Evolutionary conservation across 2,329 filamentous ascomycete species (phyloP).

Genomic region (Torrubiella hemipterigena): DNA sequence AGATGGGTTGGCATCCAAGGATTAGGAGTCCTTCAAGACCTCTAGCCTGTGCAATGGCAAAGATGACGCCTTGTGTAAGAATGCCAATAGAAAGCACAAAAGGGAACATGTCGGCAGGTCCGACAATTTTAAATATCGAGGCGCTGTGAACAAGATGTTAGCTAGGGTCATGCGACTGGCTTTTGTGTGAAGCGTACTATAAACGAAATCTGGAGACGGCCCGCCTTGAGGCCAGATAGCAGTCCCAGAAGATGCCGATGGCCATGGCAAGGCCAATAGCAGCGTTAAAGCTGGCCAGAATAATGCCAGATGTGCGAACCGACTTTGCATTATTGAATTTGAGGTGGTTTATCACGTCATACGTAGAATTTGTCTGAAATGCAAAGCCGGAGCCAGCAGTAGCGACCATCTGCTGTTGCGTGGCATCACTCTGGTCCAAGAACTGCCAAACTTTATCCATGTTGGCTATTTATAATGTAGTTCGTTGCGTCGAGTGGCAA

Average conservation of each 20-base stretch:
- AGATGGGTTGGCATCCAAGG: conserved; percentile 38
- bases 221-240: conserved; percentile 33
- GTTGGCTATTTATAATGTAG: too few relatives aligned
- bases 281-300: conserved; percentile 49
- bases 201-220: conserved; percentile 26
- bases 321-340: conserved; percentile 42
- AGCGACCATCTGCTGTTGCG: too few relatives aligned
- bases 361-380: conserved; percentile 27
- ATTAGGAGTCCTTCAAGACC: conserved; percentile 40
- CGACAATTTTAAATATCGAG: conserved; percentile 29
- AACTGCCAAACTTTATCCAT: too few relatives aligned
- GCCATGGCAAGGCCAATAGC: conserved; percentile 44
- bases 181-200: conserved; percentile 20
- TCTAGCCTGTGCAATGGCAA: conserved; percentile 42
- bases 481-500: too few relatives aligned
- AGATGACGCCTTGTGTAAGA: conserved; percentile 43
- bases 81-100: conserved; percentile 46
- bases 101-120: conserved; percentile 37
- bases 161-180: neutral
- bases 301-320: conserved; percentile 48
- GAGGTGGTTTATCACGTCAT: conserved; percentile 36
- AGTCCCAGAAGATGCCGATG: conserved; percentile 43
- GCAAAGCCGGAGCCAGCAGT: too few relatives aligned
- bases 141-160: conserved; percentile 16
- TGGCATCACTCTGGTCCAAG: too few relatives aligned